Conservation (phyloP, 768 basidiomycete species). For the Trametes villosa region DNA sequence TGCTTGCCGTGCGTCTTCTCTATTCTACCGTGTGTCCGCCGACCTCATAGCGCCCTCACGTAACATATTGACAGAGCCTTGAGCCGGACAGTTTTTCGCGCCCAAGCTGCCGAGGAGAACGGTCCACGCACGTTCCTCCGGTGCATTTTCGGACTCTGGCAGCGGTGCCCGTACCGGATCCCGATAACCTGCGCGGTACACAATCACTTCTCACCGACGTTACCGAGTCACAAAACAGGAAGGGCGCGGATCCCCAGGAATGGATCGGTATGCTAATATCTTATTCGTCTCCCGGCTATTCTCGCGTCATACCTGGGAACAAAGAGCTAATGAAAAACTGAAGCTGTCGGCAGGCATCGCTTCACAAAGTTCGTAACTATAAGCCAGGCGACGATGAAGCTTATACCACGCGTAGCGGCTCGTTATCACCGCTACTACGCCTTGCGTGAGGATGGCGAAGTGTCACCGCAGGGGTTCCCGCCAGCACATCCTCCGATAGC, state of each 20-base stretch:
- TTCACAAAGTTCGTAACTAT: background rate
- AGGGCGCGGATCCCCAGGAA: constrained; percentile 6
- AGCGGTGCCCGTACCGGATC: background rate
- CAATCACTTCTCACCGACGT: constrained; percentile 6
- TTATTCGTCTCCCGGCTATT: constrained; percentile 9
- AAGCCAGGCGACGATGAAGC: background rate
- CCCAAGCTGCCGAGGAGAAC: background rate
- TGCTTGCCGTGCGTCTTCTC: background rate
- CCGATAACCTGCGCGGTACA: background rate
- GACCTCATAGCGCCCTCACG: background rate
- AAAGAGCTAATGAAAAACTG: background rate
- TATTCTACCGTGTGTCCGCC: background rate
- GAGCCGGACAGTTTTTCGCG: background rate
- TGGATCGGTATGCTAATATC: background rate
- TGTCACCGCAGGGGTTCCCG: background rate
- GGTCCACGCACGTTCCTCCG: background rate
- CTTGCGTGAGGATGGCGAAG: background rate
- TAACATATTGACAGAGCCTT: background rate
- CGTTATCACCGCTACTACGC: constrained; percentile 6
- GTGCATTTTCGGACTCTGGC: background rate
- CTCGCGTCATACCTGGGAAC: constrained; percentile 5
- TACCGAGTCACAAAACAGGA: background rate
- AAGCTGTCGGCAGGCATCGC: background rate
- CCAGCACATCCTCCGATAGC: background rate
- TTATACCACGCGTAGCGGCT: background rate